Conservation (phyloP, 208 protist genomes). For the Trypanosoma platydactyli region DNA sequence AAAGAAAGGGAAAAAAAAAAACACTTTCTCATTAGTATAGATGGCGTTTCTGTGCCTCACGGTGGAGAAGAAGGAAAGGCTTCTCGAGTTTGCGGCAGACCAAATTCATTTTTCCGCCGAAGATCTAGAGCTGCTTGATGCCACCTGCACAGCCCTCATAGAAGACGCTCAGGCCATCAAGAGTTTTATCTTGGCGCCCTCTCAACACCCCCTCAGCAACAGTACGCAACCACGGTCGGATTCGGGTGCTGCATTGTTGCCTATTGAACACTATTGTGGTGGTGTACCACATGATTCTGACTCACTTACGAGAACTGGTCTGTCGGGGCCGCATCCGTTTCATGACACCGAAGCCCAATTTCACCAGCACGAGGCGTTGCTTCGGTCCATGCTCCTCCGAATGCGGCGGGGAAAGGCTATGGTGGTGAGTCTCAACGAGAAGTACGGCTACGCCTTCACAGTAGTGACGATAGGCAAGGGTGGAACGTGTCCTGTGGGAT, state of each 20-base stretch:
- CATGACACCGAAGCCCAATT: neutral
- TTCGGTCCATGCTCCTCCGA: constrained; percentile 12
- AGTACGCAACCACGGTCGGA: neutral
- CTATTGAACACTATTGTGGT: constrained; percentile 15
- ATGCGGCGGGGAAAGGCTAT: constrained; percentile 5
- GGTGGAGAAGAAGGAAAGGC: constrained; percentile 27
- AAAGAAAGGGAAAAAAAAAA: no score
- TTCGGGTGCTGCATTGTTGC: neutral
- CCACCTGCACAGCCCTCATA: constrained; percentile 22
- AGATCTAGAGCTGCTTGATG: constrained; percentile 23
- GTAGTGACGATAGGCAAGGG: constrained; percentile 19
- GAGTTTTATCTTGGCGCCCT: constrained; percentile 22
- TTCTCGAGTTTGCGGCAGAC: constrained; percentile 32
- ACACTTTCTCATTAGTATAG: neutral
- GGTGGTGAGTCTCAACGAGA: constrained; percentile 19
- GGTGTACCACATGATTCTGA: neutral
- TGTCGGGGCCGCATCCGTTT: neutral
- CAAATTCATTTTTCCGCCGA: constrained; percentile 15
- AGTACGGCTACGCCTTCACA: constrained; percentile 27
- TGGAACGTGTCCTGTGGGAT: no score
- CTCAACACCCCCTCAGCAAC: neutral
- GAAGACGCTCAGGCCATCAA: constrained; percentile 18
- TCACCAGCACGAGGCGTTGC: constrained; percentile 5
- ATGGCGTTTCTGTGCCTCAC: constrained; percentile 50
- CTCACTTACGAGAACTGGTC: neutral